Evolutionary conservation across 495 filamentous ascomycete species (phyloP), one percentile per base, ranked within the genome.

Genomic region (Penicillium daleae): DNA sequence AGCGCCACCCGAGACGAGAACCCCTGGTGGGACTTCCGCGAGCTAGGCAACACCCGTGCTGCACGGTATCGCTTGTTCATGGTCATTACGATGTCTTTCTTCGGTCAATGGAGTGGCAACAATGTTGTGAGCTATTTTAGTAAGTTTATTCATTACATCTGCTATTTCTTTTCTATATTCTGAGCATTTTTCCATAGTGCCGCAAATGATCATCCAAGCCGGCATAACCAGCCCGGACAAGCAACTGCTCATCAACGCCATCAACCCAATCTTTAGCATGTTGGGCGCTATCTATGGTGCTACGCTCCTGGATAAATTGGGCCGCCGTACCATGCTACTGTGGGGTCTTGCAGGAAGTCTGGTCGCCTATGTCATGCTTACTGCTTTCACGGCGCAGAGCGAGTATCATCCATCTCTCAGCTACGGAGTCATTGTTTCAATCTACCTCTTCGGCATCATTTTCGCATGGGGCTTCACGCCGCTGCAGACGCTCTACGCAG

Each of bases 401-500:
- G 29, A 32, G 29, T 22, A 54, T 12, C 29, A 54, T 31, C 51
- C 51, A 3, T 33, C 29, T 6, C 54, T 56, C 35, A 56, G 78
- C 74, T 7, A 83, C 83, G 12, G 85, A 76, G 39, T 79, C 79
- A 81, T 90, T 32, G 83, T 82, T 8, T 80, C 86, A 48, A 86
- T 90, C 68, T 89, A 87, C 67, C 74, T 90, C 49, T 88, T 89
- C 56, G 87, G 87, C 48, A 81, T 83, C n/a, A 76, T 83, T 8
- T 89, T 79, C 77, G 84, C 85, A 2, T 77, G 85, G 63, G 86
- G 85, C 7, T 85, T 84, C 70, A 90, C 88, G 2, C 87, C 88
- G 0, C 74, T 90, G 35, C 88, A 90, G 65, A 83, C 84, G 32
- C 77, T 90, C 33, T 90, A 90, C 71, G 85, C 87, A 0, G 83